phyloP scores from a whole-genome alignment of 2,329 filamentous ascomycete genomes.

The Pestalotiopsis fici region DNA sequence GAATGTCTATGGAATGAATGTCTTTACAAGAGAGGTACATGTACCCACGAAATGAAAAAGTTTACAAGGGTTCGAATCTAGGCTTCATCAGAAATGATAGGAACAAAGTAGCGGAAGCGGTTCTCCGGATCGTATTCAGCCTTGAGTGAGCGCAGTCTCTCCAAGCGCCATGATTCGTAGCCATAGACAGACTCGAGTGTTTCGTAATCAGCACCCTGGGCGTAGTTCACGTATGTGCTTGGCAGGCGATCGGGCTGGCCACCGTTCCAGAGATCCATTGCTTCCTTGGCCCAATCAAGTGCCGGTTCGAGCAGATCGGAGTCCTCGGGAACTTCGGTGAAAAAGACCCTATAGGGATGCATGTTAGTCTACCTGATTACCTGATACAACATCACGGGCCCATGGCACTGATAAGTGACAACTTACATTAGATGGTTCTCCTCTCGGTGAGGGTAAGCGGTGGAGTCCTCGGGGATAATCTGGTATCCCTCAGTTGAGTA shows the following conservation, averaged over 20 bases:
- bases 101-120: conserved; percentile 15
- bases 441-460: conserved; percentile 21
- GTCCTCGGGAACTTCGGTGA: not conserved
- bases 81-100: too few species aligned
- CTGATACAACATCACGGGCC: too few species aligned
- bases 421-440: conserved; percentile 18
- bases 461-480: not conserved
- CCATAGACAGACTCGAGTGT: conserved; percentile 27
- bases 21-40: too few species aligned
- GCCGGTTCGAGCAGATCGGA: conserved; percentile 6
- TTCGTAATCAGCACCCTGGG: conserved; percentile 16
- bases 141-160: conserved; percentile 28
- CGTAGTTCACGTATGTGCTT: conserved; percentile 25
- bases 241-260: conserved; percentile 15
- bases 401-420: too few species aligned
- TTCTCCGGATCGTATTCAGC: conserved; percentile 31
- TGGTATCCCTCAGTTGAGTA: not conserved
- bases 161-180: conserved; percentile 27
- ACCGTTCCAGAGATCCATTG: conserved; percentile 15
- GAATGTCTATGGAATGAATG: too few species aligned
- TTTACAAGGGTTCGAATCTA: too few species aligned
- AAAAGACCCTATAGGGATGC: too few species aligned
- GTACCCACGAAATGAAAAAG: too few species aligned
- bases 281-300: conserved; percentile 13
- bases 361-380: too few species aligned